Evolutionary conservation across 2,329 filamentous ascomycete genomes (phyloP).

Genomic region (Alternaria ethzedia): DNA sequence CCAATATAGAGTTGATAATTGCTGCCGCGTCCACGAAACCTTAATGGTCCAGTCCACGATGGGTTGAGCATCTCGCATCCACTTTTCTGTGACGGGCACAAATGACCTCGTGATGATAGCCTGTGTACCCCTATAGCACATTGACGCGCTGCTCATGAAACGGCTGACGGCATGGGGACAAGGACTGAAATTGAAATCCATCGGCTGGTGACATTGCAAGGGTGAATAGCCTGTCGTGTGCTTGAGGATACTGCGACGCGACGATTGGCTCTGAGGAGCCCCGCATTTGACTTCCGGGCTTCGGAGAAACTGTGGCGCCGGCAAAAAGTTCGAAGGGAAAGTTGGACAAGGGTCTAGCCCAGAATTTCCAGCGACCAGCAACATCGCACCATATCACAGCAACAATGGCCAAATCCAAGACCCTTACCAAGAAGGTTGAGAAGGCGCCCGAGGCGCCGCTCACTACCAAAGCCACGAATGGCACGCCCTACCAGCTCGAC

Average conservation of each 20-base stretch:
- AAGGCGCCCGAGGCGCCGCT: slow-evolving; percentile 43
- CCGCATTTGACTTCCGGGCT: slow-evolving; percentile 17
- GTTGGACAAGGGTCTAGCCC: slow-evolving; percentile 20
- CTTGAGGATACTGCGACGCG: slow-evolving; percentile 25
- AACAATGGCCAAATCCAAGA: slow-evolving; percentile 43
- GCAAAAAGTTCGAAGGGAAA: slow-evolving; percentile 24
- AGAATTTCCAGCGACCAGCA: slow-evolving; percentile 24
- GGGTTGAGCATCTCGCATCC: neutral
- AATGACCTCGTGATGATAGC: neutral
- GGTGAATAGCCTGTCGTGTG: slow-evolving; percentile 30
- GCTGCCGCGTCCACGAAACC: neutral
- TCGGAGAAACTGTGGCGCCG: slow-evolving; percentile 15
- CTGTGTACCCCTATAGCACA: neutral
- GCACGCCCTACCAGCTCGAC: slow-evolving; percentile 53
- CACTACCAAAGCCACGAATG: slow-evolving; percentile 45
- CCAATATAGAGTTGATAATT: neutral
- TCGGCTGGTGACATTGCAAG: slow-evolving; percentile 21
- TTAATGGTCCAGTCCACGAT: neutral
- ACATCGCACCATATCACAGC: slow-evolving; percentile 11
- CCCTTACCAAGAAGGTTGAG: slow-evolving; percentile 29
- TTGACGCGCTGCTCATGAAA: slow-evolving; percentile 9
- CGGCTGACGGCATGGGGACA: slow-evolving; percentile 13
- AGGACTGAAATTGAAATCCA: slow-evolving; percentile 9
- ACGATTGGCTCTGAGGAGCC: slow-evolving; percentile 34
- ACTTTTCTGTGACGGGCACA: neutral